Percentiles rank a stretch among this genome's conserved stretches.
Evolutionary conservation across 208 protist genomes (phyloP).

Genomic region (Porcisia hertigi): DNA sequence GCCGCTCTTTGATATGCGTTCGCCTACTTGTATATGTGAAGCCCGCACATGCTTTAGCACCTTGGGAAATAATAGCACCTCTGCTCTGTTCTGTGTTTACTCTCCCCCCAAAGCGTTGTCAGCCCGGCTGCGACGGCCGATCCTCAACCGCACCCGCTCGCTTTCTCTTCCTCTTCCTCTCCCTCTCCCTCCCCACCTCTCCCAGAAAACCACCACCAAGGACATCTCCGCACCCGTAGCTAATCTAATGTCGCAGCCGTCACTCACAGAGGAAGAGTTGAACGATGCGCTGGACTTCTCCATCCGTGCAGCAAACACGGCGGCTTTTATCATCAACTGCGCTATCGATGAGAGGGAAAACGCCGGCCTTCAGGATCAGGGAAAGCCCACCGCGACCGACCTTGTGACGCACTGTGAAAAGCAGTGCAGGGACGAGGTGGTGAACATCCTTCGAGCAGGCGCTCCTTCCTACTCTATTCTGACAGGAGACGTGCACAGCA

Average conservation of each 20-base stretch:
- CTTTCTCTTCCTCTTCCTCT: background rate
- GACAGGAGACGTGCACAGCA: constrained; percentile 61
- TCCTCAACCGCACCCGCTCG: background rate
- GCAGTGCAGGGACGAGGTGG: constrained; percentile 76
- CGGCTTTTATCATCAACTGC: constrained; percentile 58
- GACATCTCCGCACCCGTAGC: background rate
- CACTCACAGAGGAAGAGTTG: constrained; percentile 59
- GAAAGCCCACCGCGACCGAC: constrained; percentile 55
- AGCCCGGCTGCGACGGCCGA: background rate
- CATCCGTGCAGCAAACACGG: constrained; percentile 54
- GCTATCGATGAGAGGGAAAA: constrained; percentile 57
- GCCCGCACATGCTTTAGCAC: background rate
- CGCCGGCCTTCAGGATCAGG: constrained; percentile 31
- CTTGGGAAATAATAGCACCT: background rate
- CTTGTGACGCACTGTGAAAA: constrained; percentile 79
- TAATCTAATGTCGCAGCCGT: constrained; percentile 12
- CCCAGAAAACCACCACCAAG: no score
- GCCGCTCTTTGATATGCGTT: background rate
- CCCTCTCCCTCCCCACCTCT: no score
- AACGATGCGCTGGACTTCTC: constrained; percentile 65
- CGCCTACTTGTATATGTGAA: background rate
- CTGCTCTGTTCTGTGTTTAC: constrained; percentile 1
- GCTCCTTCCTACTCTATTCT: constrained; percentile 69
- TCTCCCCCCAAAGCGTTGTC: background rate
- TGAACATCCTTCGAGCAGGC: constrained; percentile 52